A percentile compares a stretch with the other conserved stretches of the same genome.
Conservation (phyloP, 768 basidiomycete genomes). For the Trametes cinnabarina region DNA sequence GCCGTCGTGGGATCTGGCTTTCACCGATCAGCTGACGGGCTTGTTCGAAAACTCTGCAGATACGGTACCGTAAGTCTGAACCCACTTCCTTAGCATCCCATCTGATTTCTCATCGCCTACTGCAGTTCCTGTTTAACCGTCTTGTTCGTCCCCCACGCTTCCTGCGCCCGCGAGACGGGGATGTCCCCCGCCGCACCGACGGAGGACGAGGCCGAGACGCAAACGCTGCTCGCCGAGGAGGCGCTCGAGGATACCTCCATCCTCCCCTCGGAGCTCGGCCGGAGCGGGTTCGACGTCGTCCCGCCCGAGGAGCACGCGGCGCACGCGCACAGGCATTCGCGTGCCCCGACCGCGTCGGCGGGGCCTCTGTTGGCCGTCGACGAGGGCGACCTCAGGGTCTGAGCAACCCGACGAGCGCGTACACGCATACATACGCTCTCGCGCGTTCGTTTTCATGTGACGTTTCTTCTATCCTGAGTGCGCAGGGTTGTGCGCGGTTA, state of each 20-base stretch:
- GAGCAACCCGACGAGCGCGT: not conserved
- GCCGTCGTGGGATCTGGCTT: not conserved
- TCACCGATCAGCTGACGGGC: constrained; percentile 41
- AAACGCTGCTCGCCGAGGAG: constrained; percentile 56
- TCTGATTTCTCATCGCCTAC: constrained; percentile 9
- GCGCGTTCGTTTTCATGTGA: not conserved
- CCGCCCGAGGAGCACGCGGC: constrained; percentile 35
- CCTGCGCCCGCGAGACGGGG: constrained; percentile 43
- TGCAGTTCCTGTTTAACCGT: constrained; percentile 86
- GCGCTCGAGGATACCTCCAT: constrained; percentile 79
- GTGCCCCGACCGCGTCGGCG: not conserved
- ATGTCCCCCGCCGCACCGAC: constrained; percentile 12
- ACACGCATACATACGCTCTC: not conserved
- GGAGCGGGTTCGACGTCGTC: constrained; percentile 80
- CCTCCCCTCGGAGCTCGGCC: constrained; percentile 78
- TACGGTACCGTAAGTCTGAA: constrained; percentile 72
- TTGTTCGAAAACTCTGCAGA: constrained; percentile 42
- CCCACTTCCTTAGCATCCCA: not conserved
- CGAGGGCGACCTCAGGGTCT: not conserved
- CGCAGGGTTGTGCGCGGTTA: too few species aligned
- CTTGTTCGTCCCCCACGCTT: constrained; percentile 69
- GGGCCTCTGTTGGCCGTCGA: not conserved
- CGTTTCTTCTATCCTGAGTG: too few species aligned
- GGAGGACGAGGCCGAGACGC: constrained; percentile 28
- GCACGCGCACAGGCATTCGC: constrained; percentile 8